phyloP scores from a whole-genome alignment of 2,329 filamentous ascomycete genomes.

The Ceratocystis ficicola region DNA sequence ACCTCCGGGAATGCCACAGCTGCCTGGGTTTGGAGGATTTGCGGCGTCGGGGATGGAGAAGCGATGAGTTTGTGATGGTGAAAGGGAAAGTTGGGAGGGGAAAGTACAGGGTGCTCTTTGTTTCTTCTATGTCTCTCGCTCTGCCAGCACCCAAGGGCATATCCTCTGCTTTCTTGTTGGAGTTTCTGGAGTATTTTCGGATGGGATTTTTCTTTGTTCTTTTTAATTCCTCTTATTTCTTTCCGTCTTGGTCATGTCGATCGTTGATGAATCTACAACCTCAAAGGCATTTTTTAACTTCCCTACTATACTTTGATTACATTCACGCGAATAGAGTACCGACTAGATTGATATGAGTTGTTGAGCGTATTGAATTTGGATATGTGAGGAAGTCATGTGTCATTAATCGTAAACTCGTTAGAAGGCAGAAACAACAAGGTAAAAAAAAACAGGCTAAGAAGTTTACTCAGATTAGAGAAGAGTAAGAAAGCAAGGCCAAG shows the following conservation, averaged over 20 bases:
- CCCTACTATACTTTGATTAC: background rate
- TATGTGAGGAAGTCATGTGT: background rate
- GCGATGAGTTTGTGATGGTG: conserved; percentile 23
- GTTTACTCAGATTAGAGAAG: too few relatives aligned
- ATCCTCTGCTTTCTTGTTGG: conserved; percentile 1
- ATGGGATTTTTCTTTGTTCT: background rate
- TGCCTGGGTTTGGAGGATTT: conserved; percentile 23
- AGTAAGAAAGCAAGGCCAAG: background rate
- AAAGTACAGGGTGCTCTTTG: background rate
- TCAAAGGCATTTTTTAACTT: background rate
- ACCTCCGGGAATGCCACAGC: conserved; percentile 23
- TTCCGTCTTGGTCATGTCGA: background rate
- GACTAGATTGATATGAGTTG: background rate
- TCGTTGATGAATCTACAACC: background rate
- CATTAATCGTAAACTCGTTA: conserved; percentile 8
- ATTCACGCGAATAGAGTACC: too few relatives aligned
- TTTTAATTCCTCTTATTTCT: conserved; percentile 1
- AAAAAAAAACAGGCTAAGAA: background rate
- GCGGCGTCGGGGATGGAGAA: conserved; percentile 31
- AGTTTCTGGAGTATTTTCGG: conserved; percentile 14
- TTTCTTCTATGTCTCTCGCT: conserved; percentile 1
- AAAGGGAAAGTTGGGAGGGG: background rate
- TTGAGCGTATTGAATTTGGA: background rate
- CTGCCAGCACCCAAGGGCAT: conserved; percentile 3
- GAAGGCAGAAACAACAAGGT: background rate